Conservation (phyloP, 495 filamentous ascomycete species). For the Talaromyces liani region DNA sequence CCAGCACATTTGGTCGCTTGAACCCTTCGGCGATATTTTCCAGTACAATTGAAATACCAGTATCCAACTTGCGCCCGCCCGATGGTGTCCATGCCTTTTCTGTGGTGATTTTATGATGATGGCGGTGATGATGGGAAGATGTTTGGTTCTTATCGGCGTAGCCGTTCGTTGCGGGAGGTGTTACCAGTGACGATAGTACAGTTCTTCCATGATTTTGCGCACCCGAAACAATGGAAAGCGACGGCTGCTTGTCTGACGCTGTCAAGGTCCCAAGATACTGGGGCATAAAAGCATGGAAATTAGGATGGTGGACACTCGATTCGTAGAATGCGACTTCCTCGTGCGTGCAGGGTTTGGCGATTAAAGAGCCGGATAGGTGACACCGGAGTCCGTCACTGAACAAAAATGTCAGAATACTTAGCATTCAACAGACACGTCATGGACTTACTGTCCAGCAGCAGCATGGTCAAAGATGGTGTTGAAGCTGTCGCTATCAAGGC, state of each 20-base stretch:
- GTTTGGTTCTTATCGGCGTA: slow-evolving; percentile 8
- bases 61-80: slow-evolving; percentile 53
- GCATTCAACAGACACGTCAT: neutral
- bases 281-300: slow-evolving; percentile 74
- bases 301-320: slow-evolving; percentile 58
- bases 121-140: neutral
- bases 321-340: slow-evolving; percentile 93
- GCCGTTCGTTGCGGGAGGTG: slow-evolving; percentile 14
- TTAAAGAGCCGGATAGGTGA: slow-evolving; percentile 72
- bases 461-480: slow-evolving; percentile 64
- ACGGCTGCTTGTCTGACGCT: slow-evolving; percentile 43
- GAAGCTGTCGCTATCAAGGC: slow-evolving; percentile 46
- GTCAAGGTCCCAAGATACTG: slow-evolving; percentile 73
- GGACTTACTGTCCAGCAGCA: slow-evolving; percentile 89
- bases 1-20: slow-evolving; percentile 82
- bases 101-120: slow-evolving; percentile 1
- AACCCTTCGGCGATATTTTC: slow-evolving; percentile 82
- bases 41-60: slow-evolving; percentile 73
- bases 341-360: slow-evolving; percentile 90
- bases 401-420: neutral
- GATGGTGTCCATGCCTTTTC: slow-evolving; percentile 41
- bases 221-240: slow-evolving; percentile 31
- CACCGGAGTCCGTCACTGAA: slow-evolving; percentile 83
- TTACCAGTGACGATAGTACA: slow-evolving; percentile 34
- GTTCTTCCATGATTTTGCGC: slow-evolving; percentile 29